Conservation (phyloP, 192 early-diverging fungal species). For the Rhizophagus prolifer region DNA sequence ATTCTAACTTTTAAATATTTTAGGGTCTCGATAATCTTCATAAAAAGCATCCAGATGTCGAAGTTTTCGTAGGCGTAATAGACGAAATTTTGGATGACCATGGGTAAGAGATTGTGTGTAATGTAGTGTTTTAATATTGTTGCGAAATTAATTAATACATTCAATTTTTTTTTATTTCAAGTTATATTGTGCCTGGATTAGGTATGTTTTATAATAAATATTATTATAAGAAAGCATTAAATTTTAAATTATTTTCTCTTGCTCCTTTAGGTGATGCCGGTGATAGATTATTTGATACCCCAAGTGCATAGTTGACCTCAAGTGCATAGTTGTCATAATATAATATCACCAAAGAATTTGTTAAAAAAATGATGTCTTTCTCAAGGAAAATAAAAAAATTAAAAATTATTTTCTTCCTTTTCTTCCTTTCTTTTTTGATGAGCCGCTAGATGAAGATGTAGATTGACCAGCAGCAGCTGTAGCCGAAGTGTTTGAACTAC, state of each 20-base stretch:
- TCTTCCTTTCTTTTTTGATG: constrained; percentile 27
- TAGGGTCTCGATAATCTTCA: constrained; percentile 38
- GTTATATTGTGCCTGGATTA: constrained; percentile 54
- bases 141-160: not conserved
- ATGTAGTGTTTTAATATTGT: not conserved
- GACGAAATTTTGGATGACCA: constrained; percentile 57
- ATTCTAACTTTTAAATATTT: not conserved
- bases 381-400: not conserved
- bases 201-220: constrained; percentile 8
- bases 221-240: not conserved
- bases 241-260: constrained; percentile 40
- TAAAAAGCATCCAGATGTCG: constrained; percentile 53
- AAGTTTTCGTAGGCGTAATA: constrained; percentile 54
- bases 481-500: not conserved
- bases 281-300: constrained; percentile 63
- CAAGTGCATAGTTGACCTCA: not conserved
- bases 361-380: not conserved
- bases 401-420: constrained; percentile 23
- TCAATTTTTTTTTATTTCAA: not conserved
- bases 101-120: constrained; percentile 35
- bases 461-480: not conserved
- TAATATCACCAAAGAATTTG: not conserved
- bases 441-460: not conserved
- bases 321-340: not conserved
- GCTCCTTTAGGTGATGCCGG: constrained; percentile 61